Evolutionary conservation across 257 asterid species (phyloP).

Genomic region (Capsicum baccatum): DNA sequence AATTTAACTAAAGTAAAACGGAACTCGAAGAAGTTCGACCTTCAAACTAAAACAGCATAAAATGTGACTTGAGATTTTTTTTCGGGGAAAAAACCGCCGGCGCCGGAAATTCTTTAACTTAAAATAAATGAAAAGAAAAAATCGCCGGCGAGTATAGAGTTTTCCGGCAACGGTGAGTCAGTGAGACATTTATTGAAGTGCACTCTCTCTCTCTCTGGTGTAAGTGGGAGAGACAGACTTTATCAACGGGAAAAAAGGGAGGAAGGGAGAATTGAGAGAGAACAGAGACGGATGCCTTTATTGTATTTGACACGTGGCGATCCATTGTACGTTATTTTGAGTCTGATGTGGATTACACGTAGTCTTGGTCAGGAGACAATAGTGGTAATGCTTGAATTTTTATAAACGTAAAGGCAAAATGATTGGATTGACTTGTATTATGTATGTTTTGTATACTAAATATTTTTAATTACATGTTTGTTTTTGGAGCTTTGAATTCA

Average conservation of each 20-base stretch:
- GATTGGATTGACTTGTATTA: no score
- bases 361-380: neutral
- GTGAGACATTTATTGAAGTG: conserved; percentile 43
- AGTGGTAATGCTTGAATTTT: neutral
- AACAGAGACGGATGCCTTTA: conserved; percentile 4
- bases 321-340: neutral
- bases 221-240: conserved; percentile 27
- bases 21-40: conserved; percentile 33
- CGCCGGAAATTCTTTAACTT: neutral
- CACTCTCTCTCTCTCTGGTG: conserved; percentile 40
- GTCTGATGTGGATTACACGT: conserved; percentile 43
- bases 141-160: conserved; percentile 30
- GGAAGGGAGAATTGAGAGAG: neutral
- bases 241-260: conserved; percentile 30
- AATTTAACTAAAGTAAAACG: conserved; percentile 6
- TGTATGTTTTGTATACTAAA: no score
- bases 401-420: neutral
- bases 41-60: conserved; percentile 30
- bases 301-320: neutral
- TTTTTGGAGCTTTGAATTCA: no score
- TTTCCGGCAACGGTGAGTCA: conserved; percentile 51
- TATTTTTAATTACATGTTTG: no score
- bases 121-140: conserved; percentile 19
- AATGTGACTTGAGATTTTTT: conserved; percentile 31
- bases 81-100: conserved; percentile 30